These are phyloP conservation scores for Nematocida displodere DNA, from an alignment of 371 early-diverging fungal species.

Conservation along the genomic window DNA sequence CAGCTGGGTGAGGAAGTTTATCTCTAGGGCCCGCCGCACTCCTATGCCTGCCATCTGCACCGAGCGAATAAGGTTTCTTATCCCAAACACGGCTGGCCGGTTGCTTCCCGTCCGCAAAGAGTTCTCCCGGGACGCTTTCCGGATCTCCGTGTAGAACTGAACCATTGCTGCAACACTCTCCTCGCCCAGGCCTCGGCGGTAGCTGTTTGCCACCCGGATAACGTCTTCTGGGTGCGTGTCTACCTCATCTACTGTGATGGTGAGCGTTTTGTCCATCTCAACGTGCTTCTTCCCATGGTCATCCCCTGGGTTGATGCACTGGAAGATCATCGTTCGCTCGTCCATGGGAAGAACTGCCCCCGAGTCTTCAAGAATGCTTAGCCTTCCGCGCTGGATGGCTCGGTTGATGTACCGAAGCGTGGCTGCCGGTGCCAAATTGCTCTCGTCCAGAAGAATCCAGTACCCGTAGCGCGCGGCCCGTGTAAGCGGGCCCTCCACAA, in stretches of 20 bases:
- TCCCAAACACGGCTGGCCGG: constrained; percentile 36
- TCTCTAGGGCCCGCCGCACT: not conserved
- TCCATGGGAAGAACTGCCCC: constrained; percentile 8
- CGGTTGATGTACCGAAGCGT: constrained; percentile 22
- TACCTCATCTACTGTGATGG: constrained; percentile 23
- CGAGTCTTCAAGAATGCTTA: constrained; percentile 25
- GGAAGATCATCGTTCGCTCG: constrained; percentile 72
- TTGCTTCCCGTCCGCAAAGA: constrained; percentile 32
- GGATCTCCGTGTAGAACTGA: constrained; percentile 36
- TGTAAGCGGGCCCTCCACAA: constrained; percentile 83
- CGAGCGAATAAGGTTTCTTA: constrained; percentile 42
- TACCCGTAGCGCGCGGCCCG: constrained; percentile 89
- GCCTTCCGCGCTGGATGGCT: not conserved
- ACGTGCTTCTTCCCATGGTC: constrained; percentile 88
- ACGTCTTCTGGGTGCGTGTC: constrained; percentile 38
- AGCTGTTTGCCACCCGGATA: constrained; percentile 9
- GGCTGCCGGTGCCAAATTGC: constrained; percentile 71
- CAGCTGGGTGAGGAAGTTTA: constrained; percentile 45
- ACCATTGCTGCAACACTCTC: constrained; percentile 9
- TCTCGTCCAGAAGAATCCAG: constrained; percentile 98
- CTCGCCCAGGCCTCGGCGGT: constrained; percentile 1
- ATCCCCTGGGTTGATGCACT: constrained; percentile 98
- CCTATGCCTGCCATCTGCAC: constrained; percentile 21
- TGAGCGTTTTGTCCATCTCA: constrained; percentile 37
- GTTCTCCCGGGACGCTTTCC: not conserved